phyloP scores from a whole-genome alignment of 2,329 filamentous ascomycete genomes.

The Erysiphe pulchra region DNA sequence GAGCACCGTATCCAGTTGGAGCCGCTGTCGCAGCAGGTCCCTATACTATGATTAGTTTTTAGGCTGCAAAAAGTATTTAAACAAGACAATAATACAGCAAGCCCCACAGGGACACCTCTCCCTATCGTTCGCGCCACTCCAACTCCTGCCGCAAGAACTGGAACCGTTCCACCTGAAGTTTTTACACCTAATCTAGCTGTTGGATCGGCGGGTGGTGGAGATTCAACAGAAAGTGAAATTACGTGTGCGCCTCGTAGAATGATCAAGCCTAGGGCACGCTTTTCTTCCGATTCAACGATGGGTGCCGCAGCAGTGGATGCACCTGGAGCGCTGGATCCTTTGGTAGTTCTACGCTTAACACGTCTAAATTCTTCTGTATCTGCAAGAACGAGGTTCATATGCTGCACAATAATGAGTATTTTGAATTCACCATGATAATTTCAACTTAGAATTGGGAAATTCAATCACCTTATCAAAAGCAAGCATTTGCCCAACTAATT shows the following conservation, averaged over 20 bases:
- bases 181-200: conserved; percentile 66
- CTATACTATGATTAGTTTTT: conserved; percentile 15
- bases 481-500: conserved; percentile 95
- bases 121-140: conserved; percentile 82
- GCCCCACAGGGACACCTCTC: conserved; percentile 54
- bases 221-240: conserved; percentile 84
- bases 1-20: conserved; percentile 27
- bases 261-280: conserved; percentile 82
- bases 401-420: conserved; percentile 23
- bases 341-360: conserved; percentile 62
- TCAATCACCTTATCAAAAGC: conserved; percentile 72
- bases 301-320: conserved; percentile 33
- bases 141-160: conserved; percentile 55
- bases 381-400: conserved; percentile 97
- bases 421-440: too few relatives aligned
- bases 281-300: conserved; percentile 76
- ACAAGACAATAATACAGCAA: conserved; percentile 32
- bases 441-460: too few relatives aligned
- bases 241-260: conserved; percentile 90
- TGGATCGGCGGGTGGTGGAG: conserved; percentile 81
- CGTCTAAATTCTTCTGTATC: conserved; percentile 95
- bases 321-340: conserved; percentile 28
- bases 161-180: conserved; percentile 34
- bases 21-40: conserved; percentile 70
- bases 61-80: not conserved